Base-by-base conservation (phyloP, 257 asterid genomes). In the Perilla frutescens region DNA sequence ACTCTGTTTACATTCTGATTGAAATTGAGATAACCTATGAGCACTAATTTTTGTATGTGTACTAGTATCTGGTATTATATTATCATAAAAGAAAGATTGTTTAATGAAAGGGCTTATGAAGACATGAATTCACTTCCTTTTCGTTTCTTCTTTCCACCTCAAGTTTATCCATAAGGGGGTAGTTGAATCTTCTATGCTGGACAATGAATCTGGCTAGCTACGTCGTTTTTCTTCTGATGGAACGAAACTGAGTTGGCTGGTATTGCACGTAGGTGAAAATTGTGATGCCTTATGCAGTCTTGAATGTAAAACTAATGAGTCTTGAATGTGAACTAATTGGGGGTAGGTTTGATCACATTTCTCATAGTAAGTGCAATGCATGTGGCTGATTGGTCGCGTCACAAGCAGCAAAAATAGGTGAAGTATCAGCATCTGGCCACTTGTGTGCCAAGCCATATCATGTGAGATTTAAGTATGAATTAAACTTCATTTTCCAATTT, bases 261-360 rank as follows among this genome's bases (percentile, higher is more conserved):
- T 8, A 12, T 9, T 45, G 49, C 53, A 14, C 41, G 68, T 29
- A 12, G 41, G 67, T 20, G 36, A 60, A 60, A 15, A 66, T 57
- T 44, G 13, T n/a, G 75, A 70, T 57, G 48, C 10, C 43, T 57
- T 70, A 5, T 43, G 75, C 67, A 71, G 31, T 71, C 31, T 34
- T 14, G 36, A 59, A 10, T 71, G 31, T 59, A 36, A 36, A 14
- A n/a, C 6, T 20, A 20, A 20, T 20, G 26, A 71, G 31, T 71
- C 31, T 34, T 14, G 36, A 59, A 10, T 71, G 31, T 59, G 15
- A 36, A 14, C 26, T 20, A 60, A 60, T 36, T 49, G 4, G 4
- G 34, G 49, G 31, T 39, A 72, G 77, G 70, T 37, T 37, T 40
- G 39, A 50, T 49, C 71, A 50, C 50, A 60, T 12, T 50, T 15